Conservation (phyloP, 805 yeast genomes). For the Cyberlindnera euphorbiae region DNA sequence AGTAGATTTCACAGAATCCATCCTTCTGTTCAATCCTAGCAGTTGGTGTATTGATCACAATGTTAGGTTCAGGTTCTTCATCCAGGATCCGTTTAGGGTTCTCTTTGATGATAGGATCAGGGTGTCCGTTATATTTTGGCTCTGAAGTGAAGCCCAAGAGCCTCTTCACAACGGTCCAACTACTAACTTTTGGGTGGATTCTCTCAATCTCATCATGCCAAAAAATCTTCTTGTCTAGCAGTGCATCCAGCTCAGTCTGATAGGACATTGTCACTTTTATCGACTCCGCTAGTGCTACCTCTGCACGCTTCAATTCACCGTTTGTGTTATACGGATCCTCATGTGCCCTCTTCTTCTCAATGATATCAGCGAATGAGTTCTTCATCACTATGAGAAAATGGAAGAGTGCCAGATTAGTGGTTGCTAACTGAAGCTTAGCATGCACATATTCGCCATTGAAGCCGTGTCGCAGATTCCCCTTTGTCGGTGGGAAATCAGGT, state of each 20-base stretch:
- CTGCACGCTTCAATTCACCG: slow-evolving; percentile 4
- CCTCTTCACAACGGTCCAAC: too few species aligned
- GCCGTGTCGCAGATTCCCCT: background rate
- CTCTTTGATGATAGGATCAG: too few species aligned
- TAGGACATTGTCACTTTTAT: background rate
- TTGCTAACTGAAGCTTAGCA: slow-evolving; percentile 9
- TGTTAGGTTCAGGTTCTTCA: too few species aligned
- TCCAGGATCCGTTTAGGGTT: too few species aligned
- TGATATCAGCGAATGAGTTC: slow-evolving; percentile 4
- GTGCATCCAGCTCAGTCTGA: background rate
- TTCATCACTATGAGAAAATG: slow-evolving; percentile 4
- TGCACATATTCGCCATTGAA: slow-evolving; percentile 16
- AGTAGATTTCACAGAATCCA: too few species aligned
- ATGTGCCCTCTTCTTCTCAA: slow-evolving; percentile 2
- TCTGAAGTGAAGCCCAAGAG: too few species aligned
- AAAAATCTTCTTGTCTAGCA: background rate
- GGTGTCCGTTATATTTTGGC: too few species aligned
- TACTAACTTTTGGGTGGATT: background rate
- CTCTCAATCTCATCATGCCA: background rate
- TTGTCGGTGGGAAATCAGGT: background rate
- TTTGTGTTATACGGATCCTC: slow-evolving; percentile 13
- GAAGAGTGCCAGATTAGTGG: slow-evolving; percentile 7
- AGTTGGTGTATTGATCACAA: too few species aligned
- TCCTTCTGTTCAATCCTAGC: too few species aligned
- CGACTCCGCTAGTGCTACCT: background rate